phyloP scores from a whole-genome alignment of 1,139 yeast species.

The Saccharomyces hybrid region DNA sequence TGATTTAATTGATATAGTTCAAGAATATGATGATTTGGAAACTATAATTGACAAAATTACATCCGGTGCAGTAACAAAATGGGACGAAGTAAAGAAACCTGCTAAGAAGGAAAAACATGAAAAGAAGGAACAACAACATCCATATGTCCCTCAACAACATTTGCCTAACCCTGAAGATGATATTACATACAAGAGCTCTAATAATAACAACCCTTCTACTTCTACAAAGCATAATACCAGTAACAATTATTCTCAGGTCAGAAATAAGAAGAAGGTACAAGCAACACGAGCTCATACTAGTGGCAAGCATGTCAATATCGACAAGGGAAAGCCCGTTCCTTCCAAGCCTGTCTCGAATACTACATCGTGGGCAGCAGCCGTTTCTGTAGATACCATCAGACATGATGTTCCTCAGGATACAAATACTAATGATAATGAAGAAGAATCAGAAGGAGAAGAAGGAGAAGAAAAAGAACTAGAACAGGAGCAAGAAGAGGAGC shows the following conservation, averaged over 20 bases:
- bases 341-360: conserved; percentile 6
- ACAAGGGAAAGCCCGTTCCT: conserved; percentile 20
- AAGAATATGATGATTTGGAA: conserved; percentile 72
- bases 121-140: conserved; percentile 24
- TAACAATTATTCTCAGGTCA: conserved; percentile 24
- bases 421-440: background rate
- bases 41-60: conserved; percentile 80
- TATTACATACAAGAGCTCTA: background rate
- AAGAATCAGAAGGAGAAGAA: conserved; percentile 1
- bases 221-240: conserved; percentile 19
- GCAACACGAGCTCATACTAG: conserved; percentile 22
- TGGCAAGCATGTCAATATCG: conserved; percentile 28
- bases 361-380: conserved; percentile 11
- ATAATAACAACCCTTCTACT: conserved; percentile 8
- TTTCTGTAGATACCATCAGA: conserved; percentile 1
- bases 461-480: conserved; percentile 3
- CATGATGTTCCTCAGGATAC: background rate
- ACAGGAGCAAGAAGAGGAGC: background rate
- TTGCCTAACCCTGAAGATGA: background rate
- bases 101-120: conserved; percentile 37
- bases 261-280: conserved; percentile 16
- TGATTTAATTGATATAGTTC: conserved; percentile 67
- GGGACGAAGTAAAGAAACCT: conserved; percentile 58
- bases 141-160: conserved; percentile 2
- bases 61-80: conserved; percentile 57